phyloP scores from a whole-genome alignment of 495 filamentous ascomycete species.

The Thozetella sp. region DNA sequence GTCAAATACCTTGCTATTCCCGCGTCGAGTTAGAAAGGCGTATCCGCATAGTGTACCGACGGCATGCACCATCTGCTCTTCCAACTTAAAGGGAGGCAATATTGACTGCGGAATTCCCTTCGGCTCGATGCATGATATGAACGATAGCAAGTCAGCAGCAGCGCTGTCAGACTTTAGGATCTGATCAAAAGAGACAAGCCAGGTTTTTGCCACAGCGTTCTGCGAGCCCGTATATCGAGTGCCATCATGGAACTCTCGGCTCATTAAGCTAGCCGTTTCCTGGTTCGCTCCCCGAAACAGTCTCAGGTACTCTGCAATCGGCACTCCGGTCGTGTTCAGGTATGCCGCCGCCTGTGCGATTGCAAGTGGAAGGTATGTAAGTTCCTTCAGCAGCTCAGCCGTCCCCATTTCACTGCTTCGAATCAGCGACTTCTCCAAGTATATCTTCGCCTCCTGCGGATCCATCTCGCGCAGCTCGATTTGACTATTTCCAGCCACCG shows the following conservation, averaged over 20 bases:
- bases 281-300: slow-evolving; percentile 43
- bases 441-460: slow-evolving; percentile 14
- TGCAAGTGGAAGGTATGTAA: slow-evolving; percentile 45
- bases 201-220: slow-evolving; percentile 57
- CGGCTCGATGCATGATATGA: slow-evolving; percentile 40
- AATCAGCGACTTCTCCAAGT: slow-evolving; percentile 16
- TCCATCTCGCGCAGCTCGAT: slow-evolving; percentile 30
- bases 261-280: slow-evolving; percentile 39
- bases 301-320: slow-evolving; percentile 40
- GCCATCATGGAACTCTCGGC: slow-evolving; percentile 50
- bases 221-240: slow-evolving; percentile 37
- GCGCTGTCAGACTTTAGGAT: slow-evolving; percentile 28
- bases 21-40: slow-evolving; percentile 28
- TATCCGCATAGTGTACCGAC: slow-evolving; percentile 36
- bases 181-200: slow-evolving; percentile 50
- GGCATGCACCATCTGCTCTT: slow-evolving; percentile 17
- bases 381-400: slow-evolving; percentile 25
- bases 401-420: slow-evolving; percentile 1
- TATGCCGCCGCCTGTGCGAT: slow-evolving; percentile 49
- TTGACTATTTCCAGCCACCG: slow-evolving; percentile 17
- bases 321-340: slow-evolving; percentile 39
- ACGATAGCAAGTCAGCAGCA: slow-evolving; percentile 36
- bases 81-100: slow-evolving; percentile 16
- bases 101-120: slow-evolving; percentile 26
- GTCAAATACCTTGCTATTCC: slow-evolving; percentile 13